Conservation (phyloP, 2,329 filamentous ascomycete genomes). For the Mycosphaerella sp. region DNA sequence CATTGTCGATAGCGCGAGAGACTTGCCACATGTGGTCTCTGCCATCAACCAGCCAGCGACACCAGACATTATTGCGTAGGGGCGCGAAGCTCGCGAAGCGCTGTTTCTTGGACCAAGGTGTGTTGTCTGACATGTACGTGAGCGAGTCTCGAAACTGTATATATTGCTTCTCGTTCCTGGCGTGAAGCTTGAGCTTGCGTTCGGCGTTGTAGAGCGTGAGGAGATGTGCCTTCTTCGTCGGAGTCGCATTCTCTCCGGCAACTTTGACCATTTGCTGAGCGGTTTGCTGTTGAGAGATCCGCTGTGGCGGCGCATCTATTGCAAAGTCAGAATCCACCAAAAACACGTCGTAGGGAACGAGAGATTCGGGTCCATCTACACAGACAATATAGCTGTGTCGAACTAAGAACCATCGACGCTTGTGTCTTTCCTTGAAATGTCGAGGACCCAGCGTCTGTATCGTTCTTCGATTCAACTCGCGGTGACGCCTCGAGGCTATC, state of each 20-base stretch:
- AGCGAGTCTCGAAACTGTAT: constrained; percentile 94
- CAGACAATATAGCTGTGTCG: constrained; percentile 96
- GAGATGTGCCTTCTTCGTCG: constrained; percentile 67
- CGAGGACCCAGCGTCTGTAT: constrained; percentile 45
- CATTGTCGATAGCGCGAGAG: constrained; percentile 92
- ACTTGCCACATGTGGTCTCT: constrained; percentile 99
- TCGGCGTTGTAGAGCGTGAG: constrained; percentile 87
- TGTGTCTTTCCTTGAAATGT: constrained; percentile 74
- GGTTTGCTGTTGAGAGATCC: constrained; percentile 47
- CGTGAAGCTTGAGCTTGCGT: constrained; percentile 82
- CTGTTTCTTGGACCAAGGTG: constrained; percentile 75
- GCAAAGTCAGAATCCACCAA: constrained; percentile 86
- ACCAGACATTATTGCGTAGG: constrained; percentile 76
- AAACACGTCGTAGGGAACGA: constrained; percentile 98
- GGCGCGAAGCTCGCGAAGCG: constrained; percentile 93
- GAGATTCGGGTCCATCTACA: constrained; percentile 96
- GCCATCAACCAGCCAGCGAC: constrained; percentile 94
- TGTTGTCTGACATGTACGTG: constrained; percentile 73
- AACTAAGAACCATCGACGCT: constrained; percentile 96
- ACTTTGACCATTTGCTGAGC: constrained; percentile 59
- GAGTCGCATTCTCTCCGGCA: constrained; percentile 53
- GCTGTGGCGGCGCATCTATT: constrained; percentile 62
- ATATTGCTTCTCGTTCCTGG: constrained; percentile 81
- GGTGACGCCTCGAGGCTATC: constrained; percentile 75
- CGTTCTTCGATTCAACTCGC: constrained; percentile 28